These are phyloP conservation scores for Exsudoporus floridanus DNA, from an alignment of 1,284 basidiomycete species.

Conservation along the genomic window DNA sequence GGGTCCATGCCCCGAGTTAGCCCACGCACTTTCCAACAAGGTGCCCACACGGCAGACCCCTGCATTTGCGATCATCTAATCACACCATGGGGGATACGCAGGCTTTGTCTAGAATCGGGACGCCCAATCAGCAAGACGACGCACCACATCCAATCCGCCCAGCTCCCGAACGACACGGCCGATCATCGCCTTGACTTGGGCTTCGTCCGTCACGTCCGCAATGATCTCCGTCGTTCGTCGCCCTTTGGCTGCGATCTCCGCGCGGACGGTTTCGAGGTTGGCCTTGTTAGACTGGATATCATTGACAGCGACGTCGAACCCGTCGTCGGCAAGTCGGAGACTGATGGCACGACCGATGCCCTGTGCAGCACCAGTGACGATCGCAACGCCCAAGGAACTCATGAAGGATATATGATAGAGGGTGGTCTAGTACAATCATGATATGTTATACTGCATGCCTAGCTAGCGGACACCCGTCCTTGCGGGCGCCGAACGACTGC, in stretches of 20 bases:
- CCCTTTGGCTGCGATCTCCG: slow-evolving; percentile 34
- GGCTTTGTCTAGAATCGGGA: neutral
- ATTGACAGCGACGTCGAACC: slow-evolving; percentile 40
- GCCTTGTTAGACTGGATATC: slow-evolving; percentile 36
- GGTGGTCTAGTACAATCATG: neutral
- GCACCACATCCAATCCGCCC: slow-evolving; percentile 16
- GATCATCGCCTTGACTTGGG: slow-evolving; percentile 39
- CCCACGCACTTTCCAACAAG: slow-evolving; percentile 13
- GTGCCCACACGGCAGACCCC: slow-evolving; percentile 9
- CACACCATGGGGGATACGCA: no score
- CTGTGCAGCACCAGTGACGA: slow-evolving; percentile 41
- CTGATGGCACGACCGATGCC: slow-evolving; percentile 46
- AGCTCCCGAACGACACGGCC: slow-evolving; percentile 13
- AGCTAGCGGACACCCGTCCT: neutral
- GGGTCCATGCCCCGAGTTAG: no score
- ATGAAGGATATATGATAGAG: neutral
- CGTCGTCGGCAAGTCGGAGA: slow-evolving; percentile 43
- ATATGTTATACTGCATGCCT: neutral
- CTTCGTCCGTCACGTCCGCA: slow-evolving; percentile 39
- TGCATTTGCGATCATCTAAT: slow-evolving; percentile 29
- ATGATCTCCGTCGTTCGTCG: slow-evolving; percentile 30
- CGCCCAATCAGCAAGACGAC: neutral
- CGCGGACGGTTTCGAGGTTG: slow-evolving; percentile 31
- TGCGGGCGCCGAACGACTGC: neutral
- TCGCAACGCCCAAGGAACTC: slow-evolving; percentile 19